These are phyloP conservation scores for Leishmania major DNA, from an alignment of 208 protist genomes.

Conservation along the genomic window DNA sequence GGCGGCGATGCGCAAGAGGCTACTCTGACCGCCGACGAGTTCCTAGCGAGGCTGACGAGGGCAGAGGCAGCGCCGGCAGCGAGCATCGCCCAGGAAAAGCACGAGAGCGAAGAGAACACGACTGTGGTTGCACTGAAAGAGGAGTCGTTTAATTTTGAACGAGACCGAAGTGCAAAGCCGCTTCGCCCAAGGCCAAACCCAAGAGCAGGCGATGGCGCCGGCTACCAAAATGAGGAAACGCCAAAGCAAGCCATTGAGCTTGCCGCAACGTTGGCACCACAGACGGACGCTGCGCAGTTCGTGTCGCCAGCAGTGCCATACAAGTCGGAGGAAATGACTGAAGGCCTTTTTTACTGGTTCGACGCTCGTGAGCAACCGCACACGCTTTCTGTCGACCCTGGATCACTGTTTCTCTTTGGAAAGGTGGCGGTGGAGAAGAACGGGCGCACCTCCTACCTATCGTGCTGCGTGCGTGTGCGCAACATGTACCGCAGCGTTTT, in stretches of 20 bases:
- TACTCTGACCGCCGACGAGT: conserved; percentile 41
- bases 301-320: background rate
- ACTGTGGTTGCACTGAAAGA: conserved; percentile 39
- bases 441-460: conserved; percentile 40
- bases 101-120: conserved; percentile 1
- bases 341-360: conserved; percentile 83
- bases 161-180: conserved; percentile 5
- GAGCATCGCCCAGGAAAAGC: conserved; percentile 7
- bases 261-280: conserved; percentile 15
- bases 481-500: conserved; percentile 82
- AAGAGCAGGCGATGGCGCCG: conserved; percentile 9
- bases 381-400: conserved; percentile 64
- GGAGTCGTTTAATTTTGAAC: conserved; percentile 28
- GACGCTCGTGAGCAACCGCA: conserved; percentile 88
- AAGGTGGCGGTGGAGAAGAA: conserved; percentile 55
- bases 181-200: background rate
- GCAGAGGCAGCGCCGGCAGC: conserved; percentile 11
- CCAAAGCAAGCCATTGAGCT: conserved; percentile 34
- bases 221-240: conserved; percentile 39
- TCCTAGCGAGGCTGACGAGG: conserved; percentile 28
- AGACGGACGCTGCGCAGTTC: conserved; percentile 5
- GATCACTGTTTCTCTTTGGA: conserved; percentile 92
- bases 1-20: conserved; percentile 36
- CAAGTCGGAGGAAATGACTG: conserved; percentile 18
- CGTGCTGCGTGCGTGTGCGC: conserved; percentile 87